Evolutionary conservation across 2,329 filamentous ascomycete genomes (phyloP).

Genomic region (Monosporascus sp.): DNA sequence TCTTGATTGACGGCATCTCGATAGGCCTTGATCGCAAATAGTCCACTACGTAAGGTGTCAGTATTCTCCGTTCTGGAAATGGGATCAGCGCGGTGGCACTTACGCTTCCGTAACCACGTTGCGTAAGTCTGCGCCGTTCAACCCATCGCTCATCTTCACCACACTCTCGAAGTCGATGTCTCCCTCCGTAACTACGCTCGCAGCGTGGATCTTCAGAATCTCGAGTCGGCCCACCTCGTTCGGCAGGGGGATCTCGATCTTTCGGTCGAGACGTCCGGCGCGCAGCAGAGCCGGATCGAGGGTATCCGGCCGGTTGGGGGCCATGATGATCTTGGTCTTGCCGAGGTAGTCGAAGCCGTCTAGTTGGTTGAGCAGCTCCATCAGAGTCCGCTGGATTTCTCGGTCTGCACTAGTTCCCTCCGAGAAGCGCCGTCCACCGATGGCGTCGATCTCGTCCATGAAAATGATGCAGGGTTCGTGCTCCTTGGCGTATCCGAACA

Average conservation of each 20-base stretch:
- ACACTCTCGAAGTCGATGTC: slow-evolving; percentile 99
- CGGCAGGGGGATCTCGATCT: slow-evolving; percentile 95
- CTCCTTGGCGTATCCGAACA: slow-evolving; percentile 99
- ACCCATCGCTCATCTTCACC: slow-evolving; percentile 98
- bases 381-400: slow-evolving; percentile 95
- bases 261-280: slow-evolving; percentile 89
- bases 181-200: slow-evolving; percentile 79
- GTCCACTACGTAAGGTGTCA: slow-evolving; percentile 52
- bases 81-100: slow-evolving; percentile 36
- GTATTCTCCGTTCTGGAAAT: slow-evolving; percentile 4
- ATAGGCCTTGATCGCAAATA: slow-evolving; percentile 98
- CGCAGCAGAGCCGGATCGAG: slow-evolving; percentile 88
- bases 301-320: slow-evolving; percentile 94
- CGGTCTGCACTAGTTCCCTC: slow-evolving; percentile 96
- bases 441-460: slow-evolving; percentile 99
- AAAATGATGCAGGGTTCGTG: slow-evolving; percentile 99
- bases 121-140: slow-evolving; percentile 94
- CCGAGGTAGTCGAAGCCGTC: slow-evolving; percentile 99
- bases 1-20: slow-evolving; percentile 95
- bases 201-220: slow-evolving; percentile 95
- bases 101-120: slow-evolving; percentile 99
- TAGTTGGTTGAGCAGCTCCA: slow-evolving; percentile 97
- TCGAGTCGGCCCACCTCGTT: slow-evolving; percentile 96
- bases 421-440: slow-evolving; percentile 91
- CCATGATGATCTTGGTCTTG: slow-evolving; percentile 99